phyloP scores from a whole-genome alignment of 2,329 filamentous ascomycete species.

The Exserohilum turcica region DNA sequence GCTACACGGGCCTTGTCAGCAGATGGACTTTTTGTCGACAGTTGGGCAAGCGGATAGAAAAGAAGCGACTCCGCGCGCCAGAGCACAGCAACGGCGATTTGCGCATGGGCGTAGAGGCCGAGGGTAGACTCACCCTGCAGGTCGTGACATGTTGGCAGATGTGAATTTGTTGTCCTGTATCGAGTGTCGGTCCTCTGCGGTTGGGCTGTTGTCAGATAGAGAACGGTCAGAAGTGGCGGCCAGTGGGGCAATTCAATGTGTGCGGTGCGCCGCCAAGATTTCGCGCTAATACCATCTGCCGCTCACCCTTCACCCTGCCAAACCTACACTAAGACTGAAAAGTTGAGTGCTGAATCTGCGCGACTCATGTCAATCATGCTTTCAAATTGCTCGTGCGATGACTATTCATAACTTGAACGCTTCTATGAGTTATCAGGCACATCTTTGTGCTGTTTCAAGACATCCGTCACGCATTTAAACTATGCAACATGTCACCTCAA shows the following conservation, averaged over 20 bases:
- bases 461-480: neutral
- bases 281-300: slow-evolving; percentile 21
- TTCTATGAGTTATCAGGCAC: too few relatives aligned
- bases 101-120: neutral
- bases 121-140: slow-evolving; percentile 41
- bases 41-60: neutral
- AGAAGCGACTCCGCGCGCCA: neutral
- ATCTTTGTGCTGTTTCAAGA: too few relatives aligned
- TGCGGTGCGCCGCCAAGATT: slow-evolving; percentile 24
- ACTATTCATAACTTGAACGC: too few relatives aligned
- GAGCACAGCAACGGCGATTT: neutral
- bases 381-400: too few relatives aligned
- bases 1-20: slow-evolving; percentile 41
- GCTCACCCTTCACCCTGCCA: neutral
- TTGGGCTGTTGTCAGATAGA: slow-evolving; percentile 7
- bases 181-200: neutral
- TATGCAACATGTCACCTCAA: neutral
- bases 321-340: too few relatives aligned
- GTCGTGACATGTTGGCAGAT: slow-evolving; percentile 45
- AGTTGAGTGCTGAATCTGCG: too few relatives aligned
- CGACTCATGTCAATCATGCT: too few relatives aligned
- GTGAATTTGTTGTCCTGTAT: slow-evolving; percentile 14
- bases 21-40: neutral
- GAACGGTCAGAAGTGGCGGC: slow-evolving; percentile 18
- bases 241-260: slow-evolving; percentile 25